These are phyloP conservation scores for Rhodotorula sp. DNA, from an alignment of 1,284 basidiomycete genomes.

Conservation along the genomic window DNA sequence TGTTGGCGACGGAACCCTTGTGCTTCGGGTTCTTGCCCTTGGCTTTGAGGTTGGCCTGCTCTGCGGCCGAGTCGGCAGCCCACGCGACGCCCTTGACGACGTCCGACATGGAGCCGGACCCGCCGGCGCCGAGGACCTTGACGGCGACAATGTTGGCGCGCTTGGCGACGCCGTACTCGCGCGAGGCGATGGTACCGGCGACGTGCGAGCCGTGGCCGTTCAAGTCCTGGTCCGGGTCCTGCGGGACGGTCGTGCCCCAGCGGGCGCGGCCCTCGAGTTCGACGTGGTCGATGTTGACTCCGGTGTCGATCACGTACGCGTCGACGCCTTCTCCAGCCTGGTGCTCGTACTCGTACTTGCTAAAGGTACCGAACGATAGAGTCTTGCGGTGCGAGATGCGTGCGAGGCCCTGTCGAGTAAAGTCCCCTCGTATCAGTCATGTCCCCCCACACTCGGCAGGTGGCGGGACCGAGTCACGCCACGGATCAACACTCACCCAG, in stretches of 20 bases:
- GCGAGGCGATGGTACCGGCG: constrained; percentile 63
- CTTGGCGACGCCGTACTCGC: constrained; percentile 91
- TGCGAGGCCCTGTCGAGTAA: constrained; percentile 71
- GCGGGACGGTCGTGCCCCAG: constrained; percentile 81
- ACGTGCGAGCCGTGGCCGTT: constrained; percentile 73
- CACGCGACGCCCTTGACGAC: constrained; percentile 84
- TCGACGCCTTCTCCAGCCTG: constrained; percentile 86
- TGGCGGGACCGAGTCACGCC: neutral
- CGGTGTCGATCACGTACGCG: constrained; percentile 65
- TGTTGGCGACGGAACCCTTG: constrained; percentile 96
- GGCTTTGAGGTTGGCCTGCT: constrained; percentile 58
- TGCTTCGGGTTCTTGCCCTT: constrained; percentile 68
- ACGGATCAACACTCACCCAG: constrained; percentile 66
- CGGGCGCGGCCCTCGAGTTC: constrained; percentile 83
- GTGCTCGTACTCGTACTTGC: constrained; percentile 73
- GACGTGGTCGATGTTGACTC: constrained; percentile 80
- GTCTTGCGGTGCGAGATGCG: constrained; percentile 83
- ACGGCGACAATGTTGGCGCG: constrained; percentile 87
- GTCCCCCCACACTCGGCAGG: neutral
- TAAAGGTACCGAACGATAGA: constrained; percentile 81
- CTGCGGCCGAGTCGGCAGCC: constrained; percentile 68
- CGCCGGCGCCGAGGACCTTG: constrained; percentile 92
- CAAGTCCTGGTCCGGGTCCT: constrained; percentile 71
- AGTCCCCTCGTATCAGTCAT: constrained; percentile 7
- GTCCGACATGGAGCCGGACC: constrained; percentile 93